A percentile compares a stretch with the other conserved stretches of the same genome.
Conservation (phyloP, 345 rosid species). For the Salix suchowensis region DNA sequence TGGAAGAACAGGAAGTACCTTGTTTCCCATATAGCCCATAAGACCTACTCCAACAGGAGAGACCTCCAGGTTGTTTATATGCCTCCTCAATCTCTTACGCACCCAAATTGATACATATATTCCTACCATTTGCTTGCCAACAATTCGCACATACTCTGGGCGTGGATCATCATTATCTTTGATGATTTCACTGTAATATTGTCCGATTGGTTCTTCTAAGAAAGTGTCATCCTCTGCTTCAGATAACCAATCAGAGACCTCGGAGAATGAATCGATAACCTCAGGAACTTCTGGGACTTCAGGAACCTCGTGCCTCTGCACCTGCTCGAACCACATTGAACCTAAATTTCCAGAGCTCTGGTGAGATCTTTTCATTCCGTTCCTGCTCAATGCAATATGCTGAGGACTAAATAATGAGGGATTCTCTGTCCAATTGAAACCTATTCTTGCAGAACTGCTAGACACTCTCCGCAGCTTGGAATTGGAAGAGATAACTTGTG, state of each 20-base stretch:
- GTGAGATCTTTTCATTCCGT: constrained; percentile 58
- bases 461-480: constrained; percentile 60
- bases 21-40: constrained; percentile 99
- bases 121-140: constrained; percentile 99
- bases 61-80: constrained; percentile 82
- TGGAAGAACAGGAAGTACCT: constrained; percentile 46
- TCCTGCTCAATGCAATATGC: constrained; percentile 28
- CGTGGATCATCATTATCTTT: constrained; percentile 25
- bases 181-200: constrained; percentile 13
- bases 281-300: constrained; percentile 29
- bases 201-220: constrained; percentile 30
- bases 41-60: constrained; percentile 97
- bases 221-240: constrained; percentile 51
- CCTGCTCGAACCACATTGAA: constrained; percentile 40
- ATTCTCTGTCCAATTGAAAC: constrained; percentile 42
- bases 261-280: constrained; percentile 35
- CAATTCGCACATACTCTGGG: constrained; percentile 66
- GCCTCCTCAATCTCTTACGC: constrained; percentile 73
- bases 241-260: constrained; percentile 32
- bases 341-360: constrained; percentile 59
- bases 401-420: constrained; percentile 30
- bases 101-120: constrained; percentile 93
- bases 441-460: constrained; percentile 71
- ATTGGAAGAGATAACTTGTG: constrained; percentile 53
- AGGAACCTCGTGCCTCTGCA: constrained; percentile 25